A percentile compares a stretch with the other conserved stretches of the same genome.
Evolutionary conservation across 164 flowering plant species (phyloP).

Genomic region (Umbellularia californica): DNA sequence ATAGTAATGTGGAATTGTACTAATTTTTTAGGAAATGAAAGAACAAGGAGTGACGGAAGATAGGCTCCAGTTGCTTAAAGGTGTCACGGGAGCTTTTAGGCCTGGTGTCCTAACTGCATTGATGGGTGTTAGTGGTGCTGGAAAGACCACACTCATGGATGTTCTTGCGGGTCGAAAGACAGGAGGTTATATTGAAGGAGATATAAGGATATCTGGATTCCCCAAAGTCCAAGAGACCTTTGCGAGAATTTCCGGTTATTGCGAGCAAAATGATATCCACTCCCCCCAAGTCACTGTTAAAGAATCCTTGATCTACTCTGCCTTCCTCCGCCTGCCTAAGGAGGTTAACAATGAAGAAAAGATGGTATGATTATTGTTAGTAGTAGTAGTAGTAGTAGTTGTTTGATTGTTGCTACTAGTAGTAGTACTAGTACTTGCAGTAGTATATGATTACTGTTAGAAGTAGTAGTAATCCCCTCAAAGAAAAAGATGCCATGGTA

Average conservation of each 20-base stretch:
- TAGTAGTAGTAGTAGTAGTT: background rate
- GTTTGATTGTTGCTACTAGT: background rate
- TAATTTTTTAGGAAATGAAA: slow-evolving; percentile 29
- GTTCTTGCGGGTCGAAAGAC: slow-evolving; percentile 78
- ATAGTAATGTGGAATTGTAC: background rate
- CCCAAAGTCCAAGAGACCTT: slow-evolving; percentile 90
- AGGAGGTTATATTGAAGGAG: slow-evolving; percentile 74
- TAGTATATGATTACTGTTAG: background rate
- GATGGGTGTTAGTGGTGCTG: slow-evolving; percentile 92
- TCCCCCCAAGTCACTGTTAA: slow-evolving; percentile 36
- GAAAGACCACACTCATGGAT: slow-evolving; percentile 57
- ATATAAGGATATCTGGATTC: slow-evolving; percentile 85
- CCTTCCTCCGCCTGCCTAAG: slow-evolving; percentile 84
- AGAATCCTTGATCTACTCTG: slow-evolving; percentile 91
- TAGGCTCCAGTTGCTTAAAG: slow-evolving; percentile 35
- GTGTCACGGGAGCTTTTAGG: slow-evolving; percentile 35
- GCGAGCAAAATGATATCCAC: slow-evolving; percentile 40
- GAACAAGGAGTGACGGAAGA: slow-evolving; percentile 35
- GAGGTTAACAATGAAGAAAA: slow-evolving; percentile 71
- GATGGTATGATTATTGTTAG: slow-evolving; percentile 41
- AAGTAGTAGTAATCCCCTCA: no score
- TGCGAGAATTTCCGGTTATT: slow-evolving; percentile 80
- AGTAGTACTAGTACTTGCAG: background rate
- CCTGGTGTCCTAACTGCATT: slow-evolving; percentile 41
- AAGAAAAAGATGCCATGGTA: no score